Percentiles rank a stretch among this genome's conserved stretches.
Evolutionary conservation across 106 monocot species (phyloP).

Genomic region (Dendrobium nobile): DNA sequence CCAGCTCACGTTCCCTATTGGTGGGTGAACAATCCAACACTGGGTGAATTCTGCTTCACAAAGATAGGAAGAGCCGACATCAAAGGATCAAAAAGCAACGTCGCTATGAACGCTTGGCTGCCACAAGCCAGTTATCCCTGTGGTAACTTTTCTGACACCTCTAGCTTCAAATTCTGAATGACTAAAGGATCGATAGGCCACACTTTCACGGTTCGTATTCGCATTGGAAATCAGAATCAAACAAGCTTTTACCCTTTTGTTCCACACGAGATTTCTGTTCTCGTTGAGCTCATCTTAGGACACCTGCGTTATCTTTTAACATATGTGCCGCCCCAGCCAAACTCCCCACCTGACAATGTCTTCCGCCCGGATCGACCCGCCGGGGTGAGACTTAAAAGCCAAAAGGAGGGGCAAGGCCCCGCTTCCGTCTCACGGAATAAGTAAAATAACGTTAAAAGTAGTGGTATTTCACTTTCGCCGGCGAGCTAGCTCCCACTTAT

Average conservation of each 20-base stretch:
- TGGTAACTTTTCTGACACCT: constrained; percentile 99
- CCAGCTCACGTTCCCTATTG: no score
- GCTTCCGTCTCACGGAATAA: neutral
- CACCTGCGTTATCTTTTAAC: constrained; percentile 70
- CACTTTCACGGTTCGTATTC: constrained; percentile 94
- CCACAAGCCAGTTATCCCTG: constrained; percentile 81
- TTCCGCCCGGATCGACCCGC: constrained; percentile 50
- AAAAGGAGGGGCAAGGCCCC: neutral
- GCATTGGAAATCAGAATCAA: constrained; percentile 93
- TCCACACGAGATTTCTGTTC: constrained; percentile 62
- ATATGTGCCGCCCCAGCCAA: constrained; percentile 74
- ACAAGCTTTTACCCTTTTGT: constrained; percentile 38
- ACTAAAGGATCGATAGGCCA: constrained; percentile 98
- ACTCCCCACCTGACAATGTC: constrained; percentile 69
- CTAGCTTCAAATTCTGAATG: constrained; percentile 93
- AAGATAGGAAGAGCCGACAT: no score
- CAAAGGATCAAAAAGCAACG: no score
- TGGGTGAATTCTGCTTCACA: no score
- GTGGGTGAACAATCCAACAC: no score
- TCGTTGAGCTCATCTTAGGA: constrained; percentile 72
- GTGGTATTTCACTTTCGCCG: neutral
- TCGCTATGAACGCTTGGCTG: no score
- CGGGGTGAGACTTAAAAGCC: constrained; percentile 1
- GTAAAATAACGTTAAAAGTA: constrained; percentile 8
- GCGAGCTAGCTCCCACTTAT: constrained; percentile 1